Conservation (phyloP, 345 rosid species). For the Populus alba region DNA sequence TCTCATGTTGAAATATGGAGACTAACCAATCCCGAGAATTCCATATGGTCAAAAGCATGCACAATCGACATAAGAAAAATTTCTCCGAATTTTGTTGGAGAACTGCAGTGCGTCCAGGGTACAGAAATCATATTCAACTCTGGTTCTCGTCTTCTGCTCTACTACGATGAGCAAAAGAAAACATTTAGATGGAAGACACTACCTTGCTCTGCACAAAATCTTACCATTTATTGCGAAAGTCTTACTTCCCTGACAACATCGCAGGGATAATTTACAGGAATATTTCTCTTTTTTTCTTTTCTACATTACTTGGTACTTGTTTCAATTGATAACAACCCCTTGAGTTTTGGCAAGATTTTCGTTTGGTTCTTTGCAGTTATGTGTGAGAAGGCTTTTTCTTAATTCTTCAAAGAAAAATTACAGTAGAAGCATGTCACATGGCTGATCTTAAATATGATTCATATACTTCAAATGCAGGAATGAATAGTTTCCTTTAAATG, state of each 20-base stretch:
- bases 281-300: neutral
- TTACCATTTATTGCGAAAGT: neutral
- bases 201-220: neutral
- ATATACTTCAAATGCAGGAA: neutral
- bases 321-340: neutral
- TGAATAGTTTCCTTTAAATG: neutral
- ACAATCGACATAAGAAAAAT: neutral
- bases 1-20: neutral
- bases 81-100: neutral
- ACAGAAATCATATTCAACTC: conserved; percentile 11
- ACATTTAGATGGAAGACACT: neutral
- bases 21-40: neutral
- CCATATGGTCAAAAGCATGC: neutral
- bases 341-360: neutral
- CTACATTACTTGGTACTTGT: too few relatives aligned
- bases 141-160: neutral
- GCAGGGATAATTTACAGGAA: neutral
- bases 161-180: neutral
- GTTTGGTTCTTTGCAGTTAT: too few relatives aligned
- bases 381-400: too few relatives aligned
- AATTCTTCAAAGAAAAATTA: too few relatives aligned
- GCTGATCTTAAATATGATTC: neutral
- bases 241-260: neutral
- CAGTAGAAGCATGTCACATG: too few relatives aligned
- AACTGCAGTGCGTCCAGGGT: neutral